Base-by-base conservation (phyloP, 1,139 yeast genomes). In the Pneumocystis sp. region DNA sequence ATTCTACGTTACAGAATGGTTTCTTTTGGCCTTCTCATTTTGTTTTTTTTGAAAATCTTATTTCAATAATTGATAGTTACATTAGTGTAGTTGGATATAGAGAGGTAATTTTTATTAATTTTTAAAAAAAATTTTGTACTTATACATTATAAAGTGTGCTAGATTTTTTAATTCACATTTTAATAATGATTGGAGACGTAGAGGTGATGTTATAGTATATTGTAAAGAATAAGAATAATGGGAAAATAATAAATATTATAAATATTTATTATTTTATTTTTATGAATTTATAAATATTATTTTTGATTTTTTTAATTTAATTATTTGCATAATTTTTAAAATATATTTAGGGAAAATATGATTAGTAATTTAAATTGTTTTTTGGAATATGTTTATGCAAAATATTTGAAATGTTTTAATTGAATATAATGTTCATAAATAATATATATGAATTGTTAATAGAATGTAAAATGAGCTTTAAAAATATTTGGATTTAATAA, bases 181-280 rank as follows among this genome's bases (percentile, higher is more conserved):
- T 73, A 97, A 91, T 74, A 96, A 97, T 87, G 98, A 95, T 73
- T 72, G 76, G 62, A 79, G 97, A 67, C 79, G 98, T 68, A 71
- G 73, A 1, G 98, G 99, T 0, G 93, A 89, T 72, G 78, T 91
- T 0, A 76, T 89, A 6, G 82, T 90, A 1, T 87, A 83, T 70
- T 70, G 78, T 63, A 74, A 73, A 66, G 72, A n/a, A 29, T 25
- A 35, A 42, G 21, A 25, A 7, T 50, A 25, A 50, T 50, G 31
- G 5, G 2, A 25, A 50, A 10, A 40, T 25, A 3, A 21, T 50
- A 10, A 25, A 25, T 25, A 50, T 25, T 50, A n/a, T 8, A 1
- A 25, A 2, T 50, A 50, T 50, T 12, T 12, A n/a, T 50, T 25
- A 10, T 45, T 44, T 6, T n/a, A 12, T 1, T 8, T 50, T 50